Conservation (phyloP, 805 yeast species). For the Hemisphaericaspora nanyangensis region DNA sequence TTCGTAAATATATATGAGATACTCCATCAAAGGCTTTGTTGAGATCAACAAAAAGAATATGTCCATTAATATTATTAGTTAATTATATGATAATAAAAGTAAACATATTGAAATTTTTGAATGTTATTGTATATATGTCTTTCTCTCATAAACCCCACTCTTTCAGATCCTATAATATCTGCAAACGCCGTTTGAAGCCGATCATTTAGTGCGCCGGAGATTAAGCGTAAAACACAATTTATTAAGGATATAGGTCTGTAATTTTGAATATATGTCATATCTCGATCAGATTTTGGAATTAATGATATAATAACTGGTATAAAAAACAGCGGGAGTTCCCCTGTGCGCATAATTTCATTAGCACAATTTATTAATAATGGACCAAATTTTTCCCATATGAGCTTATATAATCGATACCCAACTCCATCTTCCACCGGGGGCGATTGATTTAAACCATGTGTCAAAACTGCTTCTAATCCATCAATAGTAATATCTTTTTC, state of each 20-base stretch:
- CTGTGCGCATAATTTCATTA: neutral
- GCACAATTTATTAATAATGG: neutral
- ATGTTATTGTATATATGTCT: slow-evolving; percentile 1
- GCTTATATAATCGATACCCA: neutral
- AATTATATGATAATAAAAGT: too few relatives aligned
- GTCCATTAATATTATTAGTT: too few relatives aligned
- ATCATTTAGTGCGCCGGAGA: neutral
- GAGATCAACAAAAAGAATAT: neutral
- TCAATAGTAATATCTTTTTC: too few relatives aligned
- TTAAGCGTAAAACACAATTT: neutral
- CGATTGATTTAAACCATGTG: neutral
- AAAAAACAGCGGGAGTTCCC: neutral
- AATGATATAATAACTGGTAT: neutral
- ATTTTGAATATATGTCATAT: neutral
- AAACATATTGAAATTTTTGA: slow-evolving; percentile 9
- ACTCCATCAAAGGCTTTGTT: neutral
- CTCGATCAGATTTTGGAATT: slow-evolving; percentile 1
- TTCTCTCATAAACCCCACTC: neutral
- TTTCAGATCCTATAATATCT: neutral
- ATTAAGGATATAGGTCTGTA: neutral
- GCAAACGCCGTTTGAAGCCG: neutral
- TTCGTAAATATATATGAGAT: neutral
- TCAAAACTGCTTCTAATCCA: too few relatives aligned
- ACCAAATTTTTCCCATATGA: neutral
- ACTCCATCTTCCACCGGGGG: neutral